Base-by-base conservation (phyloP, 106 monocot genomes). In the Dioscorea dumetorum region DNA sequence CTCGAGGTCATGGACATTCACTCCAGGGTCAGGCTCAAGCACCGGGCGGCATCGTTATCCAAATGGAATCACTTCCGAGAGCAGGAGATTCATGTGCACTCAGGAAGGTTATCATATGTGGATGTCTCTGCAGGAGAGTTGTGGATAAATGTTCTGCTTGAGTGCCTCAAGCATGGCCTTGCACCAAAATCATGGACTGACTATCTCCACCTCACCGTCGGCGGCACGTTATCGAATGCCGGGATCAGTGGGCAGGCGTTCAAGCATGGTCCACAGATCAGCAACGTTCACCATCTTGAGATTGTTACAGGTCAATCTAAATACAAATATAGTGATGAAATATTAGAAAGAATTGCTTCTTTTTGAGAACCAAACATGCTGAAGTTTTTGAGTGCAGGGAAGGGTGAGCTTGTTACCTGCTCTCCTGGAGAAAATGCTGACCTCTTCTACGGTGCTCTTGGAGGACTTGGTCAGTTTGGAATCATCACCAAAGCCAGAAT, bases 141-240 rank as follows among this genome's bases (percentile, higher is more conserved):
- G 6, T 95, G 95, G 95, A 82, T 95, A 16, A 67, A 95, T 49
- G 81, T 95, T 4, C 57, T 95, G 61, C 58, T 61, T 4, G 76
- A 91, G 53, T 80, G 72, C 6, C 82, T 91, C 3, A 78, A 80
- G 72, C 67, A 95, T 35, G 91, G 91, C 22, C 73, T 91, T 4
- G 79, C 91, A 14, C 95, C 95, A 15, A 86, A 77, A 64, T 95
- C 95, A 0, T 95, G 95, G 95, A 95, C 95, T 15, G 95, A 95
- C 53, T 95, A 95, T 72, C 88, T 95, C 34, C 84, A 95, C 62
- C 84, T 95, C 60, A 88, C 79, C 13, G 73, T 95, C 31, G 95
- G 95, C 1, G 95, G 95, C 21, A 95, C 91, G 18, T 74, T 95
- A 22, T 95, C 91, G 1, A 95, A 95, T 61, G 95, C 95, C 8